A percentile compares a stretch with the other conserved stretches of the same genome.
Evolutionary conservation across 257 asterid genomes (phyloP).

Genomic region (Ajuga chamaepitys): DNA sequence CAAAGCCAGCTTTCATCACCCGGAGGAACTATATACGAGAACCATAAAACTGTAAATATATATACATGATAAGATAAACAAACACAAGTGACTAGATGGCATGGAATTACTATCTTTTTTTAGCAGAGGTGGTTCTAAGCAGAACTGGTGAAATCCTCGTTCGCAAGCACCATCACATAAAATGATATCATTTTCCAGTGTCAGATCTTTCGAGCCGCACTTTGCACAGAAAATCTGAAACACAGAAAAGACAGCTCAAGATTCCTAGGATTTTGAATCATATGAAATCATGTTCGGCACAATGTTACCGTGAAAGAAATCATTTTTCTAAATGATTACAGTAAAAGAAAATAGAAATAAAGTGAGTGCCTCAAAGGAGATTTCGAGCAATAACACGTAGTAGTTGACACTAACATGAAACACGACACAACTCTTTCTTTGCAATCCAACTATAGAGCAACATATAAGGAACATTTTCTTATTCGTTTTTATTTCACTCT

Average conservation of each 20-base stretch:
- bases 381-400: background rate
- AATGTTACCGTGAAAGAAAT: background rate
- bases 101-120: constrained; percentile 66
- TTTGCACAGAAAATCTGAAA: constrained; percentile 98
- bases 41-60: constrained; percentile 13
- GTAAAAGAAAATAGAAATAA: background rate
- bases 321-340: background rate
- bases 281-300: background rate
- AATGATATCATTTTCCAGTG: constrained; percentile 82
- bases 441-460: background rate
- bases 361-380: background rate
- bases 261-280: constrained; percentile 8
- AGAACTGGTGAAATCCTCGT: constrained; percentile 95
- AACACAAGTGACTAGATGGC: constrained; percentile 17
- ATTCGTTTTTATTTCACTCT: background rate
- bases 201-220: constrained; percentile 82
- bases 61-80: background rate
- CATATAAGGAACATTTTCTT: background rate
- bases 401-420: background rate
- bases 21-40: constrained; percentile 71
- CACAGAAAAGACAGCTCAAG: constrained; percentile 12
- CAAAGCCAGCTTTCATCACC: constrained; percentile 98
- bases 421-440: background rate
- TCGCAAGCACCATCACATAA: constrained; percentile 96
- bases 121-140: constrained; percentile 89